phyloP scores from a whole-genome alignment of 805 yeast genomes.

The Ogataea dorogensis region DNA sequence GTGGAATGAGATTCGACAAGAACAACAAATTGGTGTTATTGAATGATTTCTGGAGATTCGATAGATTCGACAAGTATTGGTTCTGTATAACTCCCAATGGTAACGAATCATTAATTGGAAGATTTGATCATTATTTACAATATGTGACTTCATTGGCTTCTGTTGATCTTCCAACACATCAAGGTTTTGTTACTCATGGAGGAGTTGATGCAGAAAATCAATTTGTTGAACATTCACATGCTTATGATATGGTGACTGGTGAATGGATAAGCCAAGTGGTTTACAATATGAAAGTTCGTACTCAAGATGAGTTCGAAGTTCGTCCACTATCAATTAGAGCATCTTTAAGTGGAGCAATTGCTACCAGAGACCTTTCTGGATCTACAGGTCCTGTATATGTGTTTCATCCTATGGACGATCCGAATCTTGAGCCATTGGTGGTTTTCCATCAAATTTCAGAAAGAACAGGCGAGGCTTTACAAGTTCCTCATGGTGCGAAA shows the following conservation, averaged over 20 bases:
- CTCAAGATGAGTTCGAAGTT: background rate
- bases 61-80: slow-evolving; percentile 55
- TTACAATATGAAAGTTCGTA: slow-evolving; percentile 3
- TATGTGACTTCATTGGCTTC: slow-evolving; percentile 36
- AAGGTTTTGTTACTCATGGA: slow-evolving; percentile 53
- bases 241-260: slow-evolving; percentile 46
- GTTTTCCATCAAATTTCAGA: slow-evolving; percentile 15
- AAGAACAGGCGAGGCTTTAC: slow-evolving; percentile 11
- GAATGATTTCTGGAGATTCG: slow-evolving; percentile 71
- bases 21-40: slow-evolving; percentile 42
- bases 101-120: slow-evolving; percentile 26
- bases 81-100: slow-evolving; percentile 40
- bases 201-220: slow-evolving; percentile 43
- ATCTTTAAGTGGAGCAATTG: background rate
- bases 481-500: slow-evolving; percentile 1
- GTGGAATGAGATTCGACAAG: slow-evolving; percentile 54
- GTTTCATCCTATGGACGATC: background rate
- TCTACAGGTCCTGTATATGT: slow-evolving; percentile 13
- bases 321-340: background rate
- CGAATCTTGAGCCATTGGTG: slow-evolving; percentile 25
- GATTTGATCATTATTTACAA: slow-evolving; percentile 56
- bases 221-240: slow-evolving; percentile 34
- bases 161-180: slow-evolving; percentile 39
- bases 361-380: slow-evolving; percentile 9
- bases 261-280: slow-evolving; percentile 18